A percentile compares a stretch with the other conserved stretches of the same genome.
Conservation (phyloP, 2,329 filamentous ascomycete species). For the Epicoccum nigrum region DNA sequence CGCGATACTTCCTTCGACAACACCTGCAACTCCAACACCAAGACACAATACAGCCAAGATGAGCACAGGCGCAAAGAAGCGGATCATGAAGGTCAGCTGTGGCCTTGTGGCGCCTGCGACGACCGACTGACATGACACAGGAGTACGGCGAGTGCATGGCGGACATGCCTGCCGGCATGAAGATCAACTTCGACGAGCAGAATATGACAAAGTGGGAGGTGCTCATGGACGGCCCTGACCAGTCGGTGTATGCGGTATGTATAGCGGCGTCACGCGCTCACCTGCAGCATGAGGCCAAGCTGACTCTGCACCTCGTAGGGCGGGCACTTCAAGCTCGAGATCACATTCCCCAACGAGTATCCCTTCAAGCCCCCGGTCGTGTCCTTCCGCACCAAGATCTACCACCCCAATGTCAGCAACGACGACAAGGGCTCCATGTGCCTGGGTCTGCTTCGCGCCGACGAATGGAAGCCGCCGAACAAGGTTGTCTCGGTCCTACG, state of each 20-base stretch:
- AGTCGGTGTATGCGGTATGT: slow-evolving; percentile 69
- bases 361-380: slow-evolving; percentile 87
- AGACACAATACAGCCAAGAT: slow-evolving; percentile 33
- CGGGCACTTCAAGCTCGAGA: slow-evolving; percentile 74
- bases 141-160: slow-evolving; percentile 47
- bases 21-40: slow-evolving; percentile 13
- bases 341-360: slow-evolving; percentile 79
- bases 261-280: not conserved
- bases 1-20: slow-evolving; percentile 14
- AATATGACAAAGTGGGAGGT: slow-evolving; percentile 74
- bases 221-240: slow-evolving; percentile 68
- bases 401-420: slow-evolving; percentile 94
- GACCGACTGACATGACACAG: slow-evolving; percentile 27
- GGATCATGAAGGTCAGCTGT: slow-evolving; percentile 52
- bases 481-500: slow-evolving; percentile 77
- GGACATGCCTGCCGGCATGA: slow-evolving; percentile 46
- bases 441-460: slow-evolving; percentile 78
- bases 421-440: slow-evolving; percentile 86
- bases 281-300: not conserved
- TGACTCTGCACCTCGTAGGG: slow-evolving; percentile 53
- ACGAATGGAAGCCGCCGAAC: slow-evolving; percentile 90
- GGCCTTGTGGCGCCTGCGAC: not conserved
- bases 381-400: slow-evolving; percentile 86
- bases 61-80: slow-evolving; percentile 51
- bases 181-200: slow-evolving; percentile 61